Percentiles rank a stretch among this genome's conserved stretches.
phyloP scores from a whole-genome alignment of 2,329 filamentous ascomycete genomes.

The Nemania serpens region DNA sequence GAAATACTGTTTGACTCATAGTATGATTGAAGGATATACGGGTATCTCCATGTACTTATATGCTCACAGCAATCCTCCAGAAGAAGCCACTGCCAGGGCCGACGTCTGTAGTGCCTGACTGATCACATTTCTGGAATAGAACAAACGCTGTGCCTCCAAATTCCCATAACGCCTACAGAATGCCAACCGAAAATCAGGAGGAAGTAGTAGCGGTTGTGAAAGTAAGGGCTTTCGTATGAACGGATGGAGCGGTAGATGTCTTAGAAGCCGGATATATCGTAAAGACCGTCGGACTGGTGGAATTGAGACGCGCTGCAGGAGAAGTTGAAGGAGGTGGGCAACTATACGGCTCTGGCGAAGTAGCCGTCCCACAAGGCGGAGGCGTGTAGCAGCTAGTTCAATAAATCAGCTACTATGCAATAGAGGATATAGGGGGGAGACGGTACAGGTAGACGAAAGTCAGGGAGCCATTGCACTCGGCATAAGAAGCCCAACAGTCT shows the following conservation, averaged over 20 bases:
- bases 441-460: constrained; percentile 27
- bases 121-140: neutral
- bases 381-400: constrained; percentile 28
- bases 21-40: neutral
- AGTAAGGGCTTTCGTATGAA: neutral
- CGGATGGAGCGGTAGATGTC: neutral
- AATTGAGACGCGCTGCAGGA: neutral
- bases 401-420: neutral
- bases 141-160: too few species aligned
- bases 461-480: constrained; percentile 24
- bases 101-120: neutral
- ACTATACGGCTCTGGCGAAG: constrained; percentile 19
- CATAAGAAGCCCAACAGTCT: constrained; percentile 27
- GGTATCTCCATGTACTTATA: neutral
- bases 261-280: neutral
- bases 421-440: neutral
- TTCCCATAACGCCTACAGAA: neutral
- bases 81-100: neutral
- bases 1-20: neutral
- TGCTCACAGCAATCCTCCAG: neutral
- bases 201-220: neutral
- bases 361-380: constrained; percentile 28
- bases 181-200: neutral
- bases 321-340: constrained; percentile 17
- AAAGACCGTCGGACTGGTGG: neutral